Conservation (phyloP, 169 alveolate genomes). For the Plasmodium inui region DNA sequence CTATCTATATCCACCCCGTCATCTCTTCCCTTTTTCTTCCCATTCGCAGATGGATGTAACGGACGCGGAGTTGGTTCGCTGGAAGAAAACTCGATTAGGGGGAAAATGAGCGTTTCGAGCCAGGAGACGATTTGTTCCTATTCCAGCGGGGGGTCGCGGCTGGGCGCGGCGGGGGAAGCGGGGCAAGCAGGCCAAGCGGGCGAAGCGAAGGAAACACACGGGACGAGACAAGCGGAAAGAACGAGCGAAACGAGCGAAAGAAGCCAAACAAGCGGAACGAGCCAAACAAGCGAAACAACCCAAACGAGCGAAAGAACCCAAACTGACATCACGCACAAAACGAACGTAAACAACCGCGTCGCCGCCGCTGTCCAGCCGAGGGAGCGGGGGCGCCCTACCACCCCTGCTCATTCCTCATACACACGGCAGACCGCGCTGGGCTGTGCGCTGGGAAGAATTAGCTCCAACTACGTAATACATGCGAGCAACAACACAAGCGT, state of each 20-base stretch:
- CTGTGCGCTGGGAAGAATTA: background rate
- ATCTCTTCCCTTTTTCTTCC: background rate
- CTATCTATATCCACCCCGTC: background rate
- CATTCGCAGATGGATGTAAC: constrained; percentile 17
- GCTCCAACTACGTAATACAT: background rate
- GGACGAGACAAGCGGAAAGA: background rate
- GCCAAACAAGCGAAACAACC: no score
- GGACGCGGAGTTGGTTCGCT: background rate
- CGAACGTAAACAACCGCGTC: background rate
- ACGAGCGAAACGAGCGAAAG: background rate
- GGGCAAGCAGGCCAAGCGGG: background rate
- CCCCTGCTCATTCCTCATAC: background rate
- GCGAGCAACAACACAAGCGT: background rate
- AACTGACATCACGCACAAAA: background rate
- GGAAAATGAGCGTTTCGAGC: constrained; percentile 43
- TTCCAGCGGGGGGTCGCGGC: background rate
- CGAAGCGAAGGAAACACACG: background rate
- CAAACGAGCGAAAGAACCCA: background rate
- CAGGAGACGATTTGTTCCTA: constrained; percentile 51
- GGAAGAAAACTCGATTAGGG: background rate
- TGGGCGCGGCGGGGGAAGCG: background rate
- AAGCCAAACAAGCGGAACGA: background rate
- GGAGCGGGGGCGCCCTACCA: background rate
- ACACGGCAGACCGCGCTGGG: background rate
- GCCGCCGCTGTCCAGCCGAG: background rate